Conservation (phyloP, 164 flowering plant genomes). For the Sextonia rubra region DNA sequence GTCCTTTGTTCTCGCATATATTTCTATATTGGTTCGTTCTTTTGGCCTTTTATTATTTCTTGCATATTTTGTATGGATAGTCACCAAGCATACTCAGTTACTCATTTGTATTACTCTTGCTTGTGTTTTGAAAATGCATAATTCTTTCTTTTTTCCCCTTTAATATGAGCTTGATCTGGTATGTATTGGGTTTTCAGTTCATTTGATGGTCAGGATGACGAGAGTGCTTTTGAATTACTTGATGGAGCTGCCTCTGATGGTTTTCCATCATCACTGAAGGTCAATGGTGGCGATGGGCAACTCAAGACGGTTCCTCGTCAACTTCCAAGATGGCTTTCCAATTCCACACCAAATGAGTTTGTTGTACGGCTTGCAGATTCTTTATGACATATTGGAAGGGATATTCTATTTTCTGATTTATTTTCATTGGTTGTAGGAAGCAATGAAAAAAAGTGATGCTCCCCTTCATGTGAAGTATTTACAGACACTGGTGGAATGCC, state of each 20-base stretch:
- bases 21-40: no score
- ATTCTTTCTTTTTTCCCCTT: no score
- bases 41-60: no score
- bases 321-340: slow-evolving; percentile 78
- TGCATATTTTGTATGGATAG: no score
- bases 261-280: slow-evolving; percentile 24
- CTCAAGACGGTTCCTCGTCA: slow-evolving; percentile 40
- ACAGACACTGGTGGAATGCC: slow-evolving; percentile 95
- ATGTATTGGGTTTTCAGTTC: slow-evolving; percentile 39
- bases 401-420: neutral
- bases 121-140: no score
- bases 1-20: no score
- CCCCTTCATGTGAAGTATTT: slow-evolving; percentile 88
- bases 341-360: slow-evolving; percentile 90
- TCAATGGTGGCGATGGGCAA: slow-evolving; percentile 53
- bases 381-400: neutral
- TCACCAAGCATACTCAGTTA: no score
- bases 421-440: slow-evolving; percentile 50
- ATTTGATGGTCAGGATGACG: slow-evolving; percentile 86
- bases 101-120: no score
- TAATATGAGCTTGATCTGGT: neutral
- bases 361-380: slow-evolving; percentile 43
- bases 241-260: slow-evolving; percentile 53
- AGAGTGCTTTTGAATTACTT: slow-evolving; percentile 41
- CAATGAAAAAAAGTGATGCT: slow-evolving; percentile 80